A percentile compares a stretch with the other conserved stretches of the same genome.
Evolutionary conservation across 2,329 filamentous ascomycete genomes (phyloP).

Genomic region (Periconia macrospinosa): DNA sequence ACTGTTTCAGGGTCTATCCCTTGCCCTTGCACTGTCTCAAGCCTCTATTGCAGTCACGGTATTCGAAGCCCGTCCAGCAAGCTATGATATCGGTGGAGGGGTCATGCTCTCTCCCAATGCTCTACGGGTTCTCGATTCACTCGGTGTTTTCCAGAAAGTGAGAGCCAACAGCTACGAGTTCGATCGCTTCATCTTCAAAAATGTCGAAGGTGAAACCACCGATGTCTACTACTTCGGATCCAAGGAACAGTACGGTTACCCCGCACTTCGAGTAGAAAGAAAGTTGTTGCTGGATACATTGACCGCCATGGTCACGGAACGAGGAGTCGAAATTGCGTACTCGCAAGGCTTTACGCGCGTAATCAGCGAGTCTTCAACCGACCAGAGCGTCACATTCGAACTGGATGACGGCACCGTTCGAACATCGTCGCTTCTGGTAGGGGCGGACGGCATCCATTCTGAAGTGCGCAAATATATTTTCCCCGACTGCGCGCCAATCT

Average conservation of each 20-base stretch:
- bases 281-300: slow-evolving; percentile 55
- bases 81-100: slow-evolving; percentile 45
- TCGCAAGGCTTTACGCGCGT: slow-evolving; percentile 52
- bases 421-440: slow-evolving; percentile 53
- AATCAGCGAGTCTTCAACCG: slow-evolving; percentile 12
- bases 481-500: slow-evolving; percentile 51
- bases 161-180: slow-evolving; percentile 53
- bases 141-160: slow-evolving; percentile 53
- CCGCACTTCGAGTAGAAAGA: slow-evolving; percentile 58
- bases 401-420: slow-evolving; percentile 51
- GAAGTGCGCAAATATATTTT: slow-evolving; percentile 55
- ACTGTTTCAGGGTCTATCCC: slow-evolving; percentile 48
- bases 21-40: slow-evolving; percentile 58
- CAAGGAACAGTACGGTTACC: slow-evolving; percentile 53
- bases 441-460: slow-evolving; percentile 64
- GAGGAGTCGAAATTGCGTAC: slow-evolving; percentile 49
- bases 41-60: slow-evolving; percentile 52
- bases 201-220: slow-evolving; percentile 31
- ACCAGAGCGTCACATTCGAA: slow-evolving; percentile 47
- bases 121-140: slow-evolving; percentile 54
- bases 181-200: slow-evolving; percentile 47
- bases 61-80: slow-evolving; percentile 21
- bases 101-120: slow-evolving; percentile 57
- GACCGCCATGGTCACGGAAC: slow-evolving; percentile 42
- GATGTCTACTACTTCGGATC: slow-evolving; percentile 53